A percentile compares a stretch with the other conserved stretches of the same genome.
Conservation (phyloP, 1,139 yeast species). For the Taphrina wiesneri region DNA sequence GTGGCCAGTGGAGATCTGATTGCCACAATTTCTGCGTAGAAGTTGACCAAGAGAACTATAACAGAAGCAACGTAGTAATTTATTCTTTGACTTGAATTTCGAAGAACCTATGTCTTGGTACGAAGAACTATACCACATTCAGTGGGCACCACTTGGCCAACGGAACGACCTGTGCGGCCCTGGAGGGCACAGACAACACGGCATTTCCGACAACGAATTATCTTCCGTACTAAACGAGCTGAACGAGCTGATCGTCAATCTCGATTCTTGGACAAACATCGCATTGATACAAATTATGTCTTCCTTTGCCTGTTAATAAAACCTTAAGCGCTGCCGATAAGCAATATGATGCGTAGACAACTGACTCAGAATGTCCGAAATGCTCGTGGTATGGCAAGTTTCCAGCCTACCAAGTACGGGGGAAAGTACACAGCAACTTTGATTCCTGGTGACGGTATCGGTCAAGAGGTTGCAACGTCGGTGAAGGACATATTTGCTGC, state of each 20-base stretch:
- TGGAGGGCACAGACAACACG: no score
- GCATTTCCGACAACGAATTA: neutral
- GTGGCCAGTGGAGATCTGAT: slow-evolving; percentile 91
- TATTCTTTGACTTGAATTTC: neutral
- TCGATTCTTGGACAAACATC: slow-evolving; percentile 2
- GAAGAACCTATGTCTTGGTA: no score
- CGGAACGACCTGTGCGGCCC: no score
- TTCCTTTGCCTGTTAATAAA: neutral
- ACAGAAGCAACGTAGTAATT: neutral
- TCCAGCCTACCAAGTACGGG: slow-evolving; percentile 88
- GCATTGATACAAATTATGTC: neutral
- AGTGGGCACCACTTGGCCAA: no score
- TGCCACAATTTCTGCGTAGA: slow-evolving; percentile 43
- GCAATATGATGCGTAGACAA: slow-evolving; percentile 26
- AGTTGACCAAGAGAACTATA: neutral
- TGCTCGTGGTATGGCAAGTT: slow-evolving; percentile 49
- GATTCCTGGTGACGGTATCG: slow-evolving; percentile 96
- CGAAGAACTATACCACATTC: no score
- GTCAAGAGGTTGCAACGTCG: slow-evolving; percentile 92
- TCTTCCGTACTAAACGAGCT: neutral
- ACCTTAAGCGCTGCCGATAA: neutral
- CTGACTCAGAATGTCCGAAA: slow-evolving; percentile 46
- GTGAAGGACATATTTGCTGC: slow-evolving; percentile 86
- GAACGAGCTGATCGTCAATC: neutral
- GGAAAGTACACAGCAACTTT: slow-evolving; percentile 66